Evolutionary conservation across 257 asterid species (phyloP).

Genomic region (Ophiorrhiza pumila): DNA sequence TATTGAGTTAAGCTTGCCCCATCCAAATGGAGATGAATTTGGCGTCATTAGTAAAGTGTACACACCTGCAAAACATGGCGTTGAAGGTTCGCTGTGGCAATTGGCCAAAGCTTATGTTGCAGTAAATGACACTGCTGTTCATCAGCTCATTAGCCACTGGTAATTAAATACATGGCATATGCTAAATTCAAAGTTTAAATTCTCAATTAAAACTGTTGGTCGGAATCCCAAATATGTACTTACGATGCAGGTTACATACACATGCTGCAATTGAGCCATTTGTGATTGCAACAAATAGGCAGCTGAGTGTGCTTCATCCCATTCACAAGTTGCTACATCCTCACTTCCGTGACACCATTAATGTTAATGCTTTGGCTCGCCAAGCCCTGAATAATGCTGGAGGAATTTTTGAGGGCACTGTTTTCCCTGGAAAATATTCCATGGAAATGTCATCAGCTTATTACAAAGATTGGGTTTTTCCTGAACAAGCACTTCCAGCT

Average conservation of each 20-base stretch:
- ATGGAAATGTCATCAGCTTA: conserved; percentile 55
- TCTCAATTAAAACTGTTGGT: too few species aligned
- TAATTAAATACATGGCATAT: conserved; percentile 25
- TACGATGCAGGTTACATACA: conserved; percentile 56
- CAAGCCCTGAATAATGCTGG: conserved; percentile 58
- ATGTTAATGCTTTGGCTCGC: conserved; percentile 61
- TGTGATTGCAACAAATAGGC: conserved; percentile 71
- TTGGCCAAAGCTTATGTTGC: conserved; percentile 79
- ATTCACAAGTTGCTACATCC: conserved; percentile 73
- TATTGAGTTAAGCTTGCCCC: conserved; percentile 75
- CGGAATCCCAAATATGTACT: not conserved
- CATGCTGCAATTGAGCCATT: conserved; percentile 80
- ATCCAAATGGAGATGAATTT: conserved; percentile 47
- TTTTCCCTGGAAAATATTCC: conserved; percentile 54
- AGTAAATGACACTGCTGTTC: conserved; percentile 66
- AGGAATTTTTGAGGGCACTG: conserved; percentile 57
- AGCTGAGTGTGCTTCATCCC: conserved; percentile 74
- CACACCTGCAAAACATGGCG: conserved; percentile 63
- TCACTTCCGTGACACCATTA: conserved; percentile 76
- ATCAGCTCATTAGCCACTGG: conserved; percentile 80
- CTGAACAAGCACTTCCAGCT: conserved; percentile 73
- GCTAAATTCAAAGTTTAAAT: not conserved
- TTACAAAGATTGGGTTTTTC: conserved; percentile 60
- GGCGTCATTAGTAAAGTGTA: conserved; percentile 59
- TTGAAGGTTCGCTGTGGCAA: conserved; percentile 57